These are phyloP conservation scores for Ulvella scutata DNA, from an alignment of 139 green algal species.

Conservation along the genomic window DNA sequence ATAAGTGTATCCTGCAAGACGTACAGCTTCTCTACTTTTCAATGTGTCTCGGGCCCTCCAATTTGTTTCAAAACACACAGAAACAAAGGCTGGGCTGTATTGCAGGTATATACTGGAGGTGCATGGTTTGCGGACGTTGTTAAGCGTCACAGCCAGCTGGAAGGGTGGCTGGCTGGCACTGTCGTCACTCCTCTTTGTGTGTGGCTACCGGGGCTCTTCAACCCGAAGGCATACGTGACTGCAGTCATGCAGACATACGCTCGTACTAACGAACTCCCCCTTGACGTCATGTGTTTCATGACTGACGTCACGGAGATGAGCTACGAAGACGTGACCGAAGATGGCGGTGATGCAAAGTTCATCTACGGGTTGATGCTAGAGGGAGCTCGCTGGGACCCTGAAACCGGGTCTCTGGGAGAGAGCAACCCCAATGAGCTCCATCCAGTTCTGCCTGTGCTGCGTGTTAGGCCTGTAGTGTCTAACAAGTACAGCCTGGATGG, in stretches of 20 bases:
- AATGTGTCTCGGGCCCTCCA: too few relatives aligned
- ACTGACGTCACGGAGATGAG: conserved; percentile 44
- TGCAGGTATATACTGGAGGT: conserved; percentile 44
- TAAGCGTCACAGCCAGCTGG: conserved; percentile 58
- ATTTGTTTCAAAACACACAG: too few relatives aligned
- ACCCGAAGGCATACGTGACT: conserved; percentile 78
- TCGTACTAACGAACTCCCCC: conserved; percentile 54
- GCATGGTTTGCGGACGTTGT: conserved; percentile 57
- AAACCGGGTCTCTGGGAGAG: conserved; percentile 53
- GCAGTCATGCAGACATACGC: conserved; percentile 77
- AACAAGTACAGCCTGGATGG: conserved; percentile 49
- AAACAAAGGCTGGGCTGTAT: too few relatives aligned
- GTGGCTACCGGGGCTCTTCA: conserved; percentile 73
- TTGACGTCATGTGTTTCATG: conserved; percentile 77
- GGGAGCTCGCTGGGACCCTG: conserved; percentile 66
- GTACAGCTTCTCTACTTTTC: too few relatives aligned
- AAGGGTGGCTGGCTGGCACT: conserved; percentile 42
- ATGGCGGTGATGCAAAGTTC: conserved; percentile 46
- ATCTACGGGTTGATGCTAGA: conserved; percentile 63
- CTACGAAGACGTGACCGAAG: conserved; percentile 37
- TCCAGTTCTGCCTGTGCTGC: conserved; percentile 57
- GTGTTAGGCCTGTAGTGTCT: conserved; percentile 48
- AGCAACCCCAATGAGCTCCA: conserved; percentile 65
- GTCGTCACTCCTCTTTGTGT: conserved; percentile 41
- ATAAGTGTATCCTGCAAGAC: too few relatives aligned